Percentiles rank a stretch among this genome's conserved stretches.
Evolutionary conservation across 495 filamentous ascomycete species (phyloP).

Genomic region (Chaetomium tenue): DNA sequence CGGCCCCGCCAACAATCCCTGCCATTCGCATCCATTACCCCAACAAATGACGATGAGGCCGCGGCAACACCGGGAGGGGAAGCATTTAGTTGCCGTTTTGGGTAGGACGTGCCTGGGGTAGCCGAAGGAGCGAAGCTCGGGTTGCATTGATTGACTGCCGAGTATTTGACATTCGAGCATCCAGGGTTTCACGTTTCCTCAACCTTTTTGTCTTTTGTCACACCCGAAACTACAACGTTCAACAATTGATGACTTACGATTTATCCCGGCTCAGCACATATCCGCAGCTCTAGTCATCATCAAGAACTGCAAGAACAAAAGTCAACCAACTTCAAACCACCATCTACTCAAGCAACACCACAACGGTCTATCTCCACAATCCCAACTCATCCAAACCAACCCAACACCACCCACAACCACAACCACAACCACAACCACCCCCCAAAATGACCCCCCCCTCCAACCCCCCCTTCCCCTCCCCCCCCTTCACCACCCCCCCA

Average conservation of each 20-base stretch:
- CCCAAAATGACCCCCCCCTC: not conserved
- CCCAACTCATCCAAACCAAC: not conserved
- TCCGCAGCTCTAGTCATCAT: no score
- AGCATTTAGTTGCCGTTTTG: not conserved
- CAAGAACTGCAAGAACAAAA: no score
- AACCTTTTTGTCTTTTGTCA: no score
- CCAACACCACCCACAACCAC: not conserved
- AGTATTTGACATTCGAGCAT: no score
- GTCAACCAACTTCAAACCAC: no score
- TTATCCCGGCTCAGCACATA: no score
- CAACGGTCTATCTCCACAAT: not conserved
- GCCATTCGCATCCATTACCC: slow-evolving; percentile 9
- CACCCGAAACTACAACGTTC: no score
- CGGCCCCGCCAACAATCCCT: slow-evolving; percentile 15
- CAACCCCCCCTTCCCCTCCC: not conserved
- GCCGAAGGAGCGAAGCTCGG: not conserved
- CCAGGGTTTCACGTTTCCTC: no score
- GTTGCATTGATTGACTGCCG: not conserved
- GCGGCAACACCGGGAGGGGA: not conserved
- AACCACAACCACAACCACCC: not conserved
- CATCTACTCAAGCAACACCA: not conserved
- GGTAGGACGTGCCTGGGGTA: not conserved
- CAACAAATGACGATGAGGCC: slow-evolving; percentile 15
- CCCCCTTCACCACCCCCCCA: slow-evolving; percentile 18
- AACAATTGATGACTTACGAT: no score